Conservation (phyloP, 805 yeast genomes). For the Debaryomyces maramus region DNA sequence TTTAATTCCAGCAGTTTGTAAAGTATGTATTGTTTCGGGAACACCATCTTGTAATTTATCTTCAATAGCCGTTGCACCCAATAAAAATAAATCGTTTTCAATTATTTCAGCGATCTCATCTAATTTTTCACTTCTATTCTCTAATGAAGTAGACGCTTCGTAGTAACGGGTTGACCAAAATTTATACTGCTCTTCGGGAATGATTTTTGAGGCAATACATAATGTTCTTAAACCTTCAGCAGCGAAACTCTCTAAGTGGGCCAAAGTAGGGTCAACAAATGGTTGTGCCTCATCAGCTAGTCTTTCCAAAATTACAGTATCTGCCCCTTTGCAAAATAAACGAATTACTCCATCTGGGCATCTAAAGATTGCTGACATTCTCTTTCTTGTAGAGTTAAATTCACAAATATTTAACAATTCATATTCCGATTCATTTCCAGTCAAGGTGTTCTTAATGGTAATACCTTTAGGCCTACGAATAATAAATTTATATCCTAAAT, state of each 20-base stretch:
- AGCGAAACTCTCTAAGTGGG: conserved; percentile 94
- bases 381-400: conserved; percentile 93
- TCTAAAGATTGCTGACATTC: conserved; percentile 94
- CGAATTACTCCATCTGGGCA: conserved; percentile 92
- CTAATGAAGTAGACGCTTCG: conserved; percentile 80
- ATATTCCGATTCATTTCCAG: conserved; percentile 51
- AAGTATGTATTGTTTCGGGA: conserved; percentile 92
- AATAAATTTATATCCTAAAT: conserved; percentile 78
- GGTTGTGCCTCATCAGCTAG: conserved; percentile 63
- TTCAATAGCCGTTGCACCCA: conserved; percentile 98
- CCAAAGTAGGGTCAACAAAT: conserved; percentile 77
- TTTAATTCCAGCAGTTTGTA: conserved; percentile 95
- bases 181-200: conserved; percentile 75
- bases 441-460: conserved; percentile 54
- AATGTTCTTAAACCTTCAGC: conserved; percentile 93
- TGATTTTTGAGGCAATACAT: conserved; percentile 83
- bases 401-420: conserved; percentile 91
- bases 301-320: conserved; percentile 90
- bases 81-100: conserved; percentile 71
- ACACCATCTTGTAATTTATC: conserved; percentile 98
- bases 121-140: conserved; percentile 68
- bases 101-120: conserved; percentile 89
- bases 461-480: conserved; percentile 85
- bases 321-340: conserved; percentile 95
- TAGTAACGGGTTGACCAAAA: conserved; percentile 68